A percentile compares a stretch with the other conserved stretches of the same genome.
Conservation (phyloP, 768 basidiomycete genomes). For the Porpolomopsis calyptriformis region DNA sequence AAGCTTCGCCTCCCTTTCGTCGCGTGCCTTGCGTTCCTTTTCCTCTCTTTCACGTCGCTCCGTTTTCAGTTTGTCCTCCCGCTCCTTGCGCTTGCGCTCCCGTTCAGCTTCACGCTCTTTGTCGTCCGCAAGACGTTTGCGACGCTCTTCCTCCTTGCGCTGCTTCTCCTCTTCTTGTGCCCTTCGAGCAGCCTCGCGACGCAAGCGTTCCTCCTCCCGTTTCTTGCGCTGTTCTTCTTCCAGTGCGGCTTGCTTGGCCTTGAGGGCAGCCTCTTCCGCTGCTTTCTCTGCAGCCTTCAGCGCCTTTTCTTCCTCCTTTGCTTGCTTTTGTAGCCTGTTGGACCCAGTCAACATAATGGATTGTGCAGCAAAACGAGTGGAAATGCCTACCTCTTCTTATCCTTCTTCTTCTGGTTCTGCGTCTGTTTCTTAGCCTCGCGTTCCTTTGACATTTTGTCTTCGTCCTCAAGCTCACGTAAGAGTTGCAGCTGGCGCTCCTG, state of each 20-base stretch:
- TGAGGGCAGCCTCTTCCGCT: conserved; percentile 70
- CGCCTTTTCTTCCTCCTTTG: conserved; percentile 87
- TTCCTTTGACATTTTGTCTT: conserved; percentile 79
- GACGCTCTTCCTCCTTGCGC: conserved; percentile 74
- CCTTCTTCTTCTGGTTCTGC: conserved; percentile 99
- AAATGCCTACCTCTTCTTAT: conserved; percentile 63
- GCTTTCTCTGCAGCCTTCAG: conserved; percentile 75
- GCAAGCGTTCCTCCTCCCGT: conserved; percentile 77
- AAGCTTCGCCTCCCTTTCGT: conserved; percentile 48
- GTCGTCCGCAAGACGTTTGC: conserved; percentile 68
- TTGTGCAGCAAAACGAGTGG: conserved; percentile 4
- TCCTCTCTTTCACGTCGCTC: conserved; percentile 68
- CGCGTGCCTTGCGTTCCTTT: conserved; percentile 51
- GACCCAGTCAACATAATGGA: conserved; percentile 7
- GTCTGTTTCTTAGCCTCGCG: conserved; percentile 88
- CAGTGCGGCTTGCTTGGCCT: conserved; percentile 62
- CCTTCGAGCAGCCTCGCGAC: conserved; percentile 66
- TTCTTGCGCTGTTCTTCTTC: conserved; percentile 77
- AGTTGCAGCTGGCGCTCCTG: conserved; percentile 92
- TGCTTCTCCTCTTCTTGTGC: conserved; percentile 74
- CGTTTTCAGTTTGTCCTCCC: conserved; percentile 58
- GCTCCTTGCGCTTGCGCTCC: conserved; percentile 63
- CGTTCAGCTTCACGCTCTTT: conserved; percentile 70
- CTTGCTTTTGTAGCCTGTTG: conserved; percentile 76
- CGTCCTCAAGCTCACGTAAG: conserved; percentile 89